Conservation (phyloP, 1,284 basidiomycete species). For the Xerocomus minutiporus region DNA sequence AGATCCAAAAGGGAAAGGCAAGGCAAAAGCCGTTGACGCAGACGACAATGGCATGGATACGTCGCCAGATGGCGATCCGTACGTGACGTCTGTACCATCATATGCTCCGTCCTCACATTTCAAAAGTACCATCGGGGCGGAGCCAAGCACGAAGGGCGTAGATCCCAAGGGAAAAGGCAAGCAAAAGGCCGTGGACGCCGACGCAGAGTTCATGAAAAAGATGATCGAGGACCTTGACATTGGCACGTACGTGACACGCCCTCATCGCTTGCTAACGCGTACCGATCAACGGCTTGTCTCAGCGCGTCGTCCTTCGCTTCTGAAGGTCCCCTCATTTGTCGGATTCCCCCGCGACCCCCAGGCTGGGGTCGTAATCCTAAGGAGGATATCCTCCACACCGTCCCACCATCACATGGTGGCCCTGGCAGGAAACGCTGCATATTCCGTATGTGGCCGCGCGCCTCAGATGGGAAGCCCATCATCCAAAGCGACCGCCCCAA, state of each 20-base stretch:
- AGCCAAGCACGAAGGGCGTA: not conserved
- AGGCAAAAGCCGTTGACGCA: not conserved
- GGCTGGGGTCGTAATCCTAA: constrained; percentile 6
- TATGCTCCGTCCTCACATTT: no score
- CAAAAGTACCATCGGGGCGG: no score
- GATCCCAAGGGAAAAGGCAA: not conserved
- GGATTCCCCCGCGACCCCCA: not conserved
- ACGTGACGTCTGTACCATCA: not conserved
- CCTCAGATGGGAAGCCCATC: constrained; percentile 8
- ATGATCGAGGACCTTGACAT: not conserved
- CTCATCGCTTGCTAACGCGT: not conserved
- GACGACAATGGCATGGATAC: not conserved
- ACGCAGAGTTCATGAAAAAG: not conserved
- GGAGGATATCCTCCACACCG: constrained; percentile 9
- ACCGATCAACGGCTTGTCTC: not conserved
- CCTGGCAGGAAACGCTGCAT: constrained; percentile 6
- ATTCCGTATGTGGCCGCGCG: constrained; percentile 25
- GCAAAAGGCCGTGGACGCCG: not conserved
- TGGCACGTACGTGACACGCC: not conserved
- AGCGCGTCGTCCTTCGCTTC: not conserved
- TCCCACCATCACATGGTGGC: constrained; percentile 4
- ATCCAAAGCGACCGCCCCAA: fast-evolving
- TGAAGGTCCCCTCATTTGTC: not conserved
- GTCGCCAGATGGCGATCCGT: not conserved
- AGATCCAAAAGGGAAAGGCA: constrained; percentile 1